A percentile compares a stretch with the other conserved stretches of the same genome.
These are phyloP conservation scores for Sordariomycetes sp. DNA, from an alignment of 2,329 filamentous ascomycete genomes.

Conservation along the genomic window DNA sequence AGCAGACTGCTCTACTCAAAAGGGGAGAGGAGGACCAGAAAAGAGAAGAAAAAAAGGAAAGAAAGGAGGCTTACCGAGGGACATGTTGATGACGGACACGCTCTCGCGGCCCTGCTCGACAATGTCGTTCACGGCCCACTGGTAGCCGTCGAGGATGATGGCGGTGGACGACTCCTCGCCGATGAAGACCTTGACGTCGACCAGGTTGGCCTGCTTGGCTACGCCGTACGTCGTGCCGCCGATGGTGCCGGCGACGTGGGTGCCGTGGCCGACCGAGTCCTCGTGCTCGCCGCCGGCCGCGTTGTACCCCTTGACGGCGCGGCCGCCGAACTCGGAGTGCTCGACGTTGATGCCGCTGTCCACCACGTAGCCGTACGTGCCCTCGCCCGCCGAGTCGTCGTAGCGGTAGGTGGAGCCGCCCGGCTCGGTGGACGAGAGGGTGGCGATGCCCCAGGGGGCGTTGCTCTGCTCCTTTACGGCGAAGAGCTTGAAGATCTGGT, in stretches of 20 bases:
- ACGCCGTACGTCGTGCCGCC: conserved; percentile 21
- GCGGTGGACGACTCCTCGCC: conserved; percentile 17
- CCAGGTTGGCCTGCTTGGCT: conserved; percentile 95
- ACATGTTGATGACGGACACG: conserved; percentile 31
- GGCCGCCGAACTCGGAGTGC: conserved; percentile 14
- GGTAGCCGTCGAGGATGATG: conserved; percentile 18
- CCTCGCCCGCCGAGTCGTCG: conserved; percentile 11
- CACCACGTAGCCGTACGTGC: conserved; percentile 14
- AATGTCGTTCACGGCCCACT: conserved; percentile 25
- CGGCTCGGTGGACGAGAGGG: conserved; percentile 17
- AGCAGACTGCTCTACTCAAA: no score
- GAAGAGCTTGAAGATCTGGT: conserved; percentile 11
- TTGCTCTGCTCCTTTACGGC: conserved; percentile 12
- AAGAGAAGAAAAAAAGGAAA: background rate
- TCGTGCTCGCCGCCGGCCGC: conserved; percentile 14
- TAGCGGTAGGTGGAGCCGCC: conserved; percentile 15
- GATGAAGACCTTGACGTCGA: conserved; percentile 81
- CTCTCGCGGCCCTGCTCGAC: conserved; percentile 16
- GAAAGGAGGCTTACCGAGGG: conserved; percentile 35
- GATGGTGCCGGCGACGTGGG: no score
- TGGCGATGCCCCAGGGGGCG: conserved; percentile 20
- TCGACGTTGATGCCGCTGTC: conserved; percentile 13
- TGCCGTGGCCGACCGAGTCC: conserved; percentile 28
- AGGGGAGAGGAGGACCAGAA: no score
- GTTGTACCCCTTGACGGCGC: conserved; percentile 12